Conservation (phyloP, 176 grass and related monocot species). For the Eleusine coracana region DNA sequence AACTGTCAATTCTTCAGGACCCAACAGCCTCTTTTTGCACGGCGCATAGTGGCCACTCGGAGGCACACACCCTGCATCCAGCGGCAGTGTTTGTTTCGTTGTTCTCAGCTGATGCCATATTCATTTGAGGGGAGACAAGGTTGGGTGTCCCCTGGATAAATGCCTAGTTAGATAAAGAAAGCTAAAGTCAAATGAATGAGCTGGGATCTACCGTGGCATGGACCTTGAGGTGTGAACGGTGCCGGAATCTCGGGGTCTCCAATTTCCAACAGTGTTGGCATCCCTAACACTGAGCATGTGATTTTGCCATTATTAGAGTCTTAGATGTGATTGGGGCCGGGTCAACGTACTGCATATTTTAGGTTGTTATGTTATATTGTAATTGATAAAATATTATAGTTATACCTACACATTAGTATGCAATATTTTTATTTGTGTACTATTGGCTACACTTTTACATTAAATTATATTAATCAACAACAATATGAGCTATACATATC, state of each 20-base stretch:
- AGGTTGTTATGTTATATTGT: neutral
- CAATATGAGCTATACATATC: neutral
- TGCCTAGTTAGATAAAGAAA: constrained; percentile 26
- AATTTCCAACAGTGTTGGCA: constrained; percentile 15
- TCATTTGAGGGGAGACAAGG: constrained; percentile 25
- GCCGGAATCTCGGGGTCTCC: neutral
- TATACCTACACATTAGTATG: too few species aligned
- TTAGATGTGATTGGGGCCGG: neutral
- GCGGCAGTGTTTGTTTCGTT: neutral
- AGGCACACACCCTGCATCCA: neutral
- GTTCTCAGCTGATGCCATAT: neutral
- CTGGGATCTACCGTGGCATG: constrained; percentile 47
- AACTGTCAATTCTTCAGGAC: constrained; percentile 46
- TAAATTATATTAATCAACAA: neutral
- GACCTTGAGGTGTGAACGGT: constrained; percentile 30
- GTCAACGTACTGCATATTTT: constrained; percentile 22
- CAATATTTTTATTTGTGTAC: neutral
- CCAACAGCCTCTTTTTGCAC: constrained; percentile 26
- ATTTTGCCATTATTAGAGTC: neutral
- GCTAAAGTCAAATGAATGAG: constrained; percentile 16
- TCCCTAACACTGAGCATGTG: constrained; percentile 33
- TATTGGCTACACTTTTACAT: neutral
- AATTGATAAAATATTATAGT: too few species aligned
- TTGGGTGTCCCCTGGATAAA: neutral
- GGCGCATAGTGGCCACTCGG: constrained; percentile 28